Conservation (phyloP, 2,329 filamentous ascomycete species). For the Aureobasidium mangrovei region DNA sequence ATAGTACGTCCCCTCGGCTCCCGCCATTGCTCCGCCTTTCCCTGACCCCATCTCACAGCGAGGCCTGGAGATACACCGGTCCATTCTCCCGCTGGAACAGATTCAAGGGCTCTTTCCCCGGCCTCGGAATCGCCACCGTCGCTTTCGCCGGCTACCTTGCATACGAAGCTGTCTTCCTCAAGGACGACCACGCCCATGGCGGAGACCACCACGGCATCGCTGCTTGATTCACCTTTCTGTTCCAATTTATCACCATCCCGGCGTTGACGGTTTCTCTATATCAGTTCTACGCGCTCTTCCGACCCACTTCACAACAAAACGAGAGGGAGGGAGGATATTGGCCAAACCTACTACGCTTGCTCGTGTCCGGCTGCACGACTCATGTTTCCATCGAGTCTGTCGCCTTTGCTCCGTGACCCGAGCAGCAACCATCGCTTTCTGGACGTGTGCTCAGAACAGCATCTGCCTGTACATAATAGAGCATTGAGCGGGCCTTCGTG, state of each 20-base stretch:
- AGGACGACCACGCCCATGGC: slow-evolving; percentile 45
- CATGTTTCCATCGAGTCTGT: too few species aligned
- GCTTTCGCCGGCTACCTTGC: slow-evolving; percentile 84
- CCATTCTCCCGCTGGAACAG: slow-evolving; percentile 82
- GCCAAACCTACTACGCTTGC: too few species aligned
- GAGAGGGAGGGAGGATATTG: too few species aligned
- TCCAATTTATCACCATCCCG: background rate
- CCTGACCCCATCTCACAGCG: slow-evolving; percentile 45
- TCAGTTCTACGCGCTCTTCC: too few species aligned
- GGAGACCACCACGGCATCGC: background rate
- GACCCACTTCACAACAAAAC: too few species aligned
- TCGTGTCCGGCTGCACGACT: too few species aligned
- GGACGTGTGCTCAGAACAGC: too few species aligned
- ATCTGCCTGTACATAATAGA: too few species aligned
- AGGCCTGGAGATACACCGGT: slow-evolving; percentile 89
- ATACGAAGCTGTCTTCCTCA: slow-evolving; percentile 80
- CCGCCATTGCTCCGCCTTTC: background rate
- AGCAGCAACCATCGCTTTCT: too few species aligned
- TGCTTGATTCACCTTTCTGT: background rate
- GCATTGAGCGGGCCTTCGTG: too few species aligned
- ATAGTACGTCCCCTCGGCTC: slow-evolving; percentile 40
- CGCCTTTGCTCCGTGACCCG: too few species aligned
- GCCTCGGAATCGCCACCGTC: slow-evolving; percentile 83
- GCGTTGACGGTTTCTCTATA: slow-evolving; percentile 1
- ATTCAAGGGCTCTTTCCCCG: slow-evolving; percentile 78